phyloP scores from a whole-genome alignment of 306 rosid species.

The Pyrus betulifolia region DNA sequence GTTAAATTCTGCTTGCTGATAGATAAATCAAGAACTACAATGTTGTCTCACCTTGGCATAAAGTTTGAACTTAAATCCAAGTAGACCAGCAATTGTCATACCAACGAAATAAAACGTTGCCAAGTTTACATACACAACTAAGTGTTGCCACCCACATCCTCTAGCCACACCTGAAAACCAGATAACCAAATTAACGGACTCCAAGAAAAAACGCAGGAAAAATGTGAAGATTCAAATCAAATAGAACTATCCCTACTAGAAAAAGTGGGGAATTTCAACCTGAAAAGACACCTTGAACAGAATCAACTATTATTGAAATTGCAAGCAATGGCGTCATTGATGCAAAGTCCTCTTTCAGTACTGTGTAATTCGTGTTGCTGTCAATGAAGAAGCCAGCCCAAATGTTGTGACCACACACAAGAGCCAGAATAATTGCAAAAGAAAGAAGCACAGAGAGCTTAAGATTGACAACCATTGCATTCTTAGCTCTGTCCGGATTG shows the following conservation, averaged over 20 bases:
- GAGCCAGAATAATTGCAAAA: constrained; percentile 33
- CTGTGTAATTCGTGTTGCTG: constrained; percentile 12
- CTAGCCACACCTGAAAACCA: constrained; percentile 63
- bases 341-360: constrained; percentile 45
- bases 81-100: constrained; percentile 45
- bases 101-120: constrained; percentile 56
- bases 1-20: not conserved
- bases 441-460: constrained; percentile 61
- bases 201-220: not conserved
- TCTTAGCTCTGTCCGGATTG: constrained; percentile 44
- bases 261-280: constrained; percentile 31
- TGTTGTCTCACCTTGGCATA: constrained; percentile 35
- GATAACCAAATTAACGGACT: not conserved
- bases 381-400: constrained; percentile 60
- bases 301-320: constrained; percentile 54
- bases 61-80: constrained; percentile 50
- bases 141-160: constrained; percentile 83
- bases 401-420: constrained; percentile 43
- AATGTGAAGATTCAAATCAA: not conserved
- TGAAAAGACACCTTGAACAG: constrained; percentile 78
- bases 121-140: constrained; percentile 54
- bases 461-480: constrained; percentile 63
- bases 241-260: not conserved
- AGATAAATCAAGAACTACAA: not conserved
- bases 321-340: constrained; percentile 67